phyloP scores from a whole-genome alignment of 495 filamentous ascomycete genomes.

The Elaphomyces granulatus region DNA sequence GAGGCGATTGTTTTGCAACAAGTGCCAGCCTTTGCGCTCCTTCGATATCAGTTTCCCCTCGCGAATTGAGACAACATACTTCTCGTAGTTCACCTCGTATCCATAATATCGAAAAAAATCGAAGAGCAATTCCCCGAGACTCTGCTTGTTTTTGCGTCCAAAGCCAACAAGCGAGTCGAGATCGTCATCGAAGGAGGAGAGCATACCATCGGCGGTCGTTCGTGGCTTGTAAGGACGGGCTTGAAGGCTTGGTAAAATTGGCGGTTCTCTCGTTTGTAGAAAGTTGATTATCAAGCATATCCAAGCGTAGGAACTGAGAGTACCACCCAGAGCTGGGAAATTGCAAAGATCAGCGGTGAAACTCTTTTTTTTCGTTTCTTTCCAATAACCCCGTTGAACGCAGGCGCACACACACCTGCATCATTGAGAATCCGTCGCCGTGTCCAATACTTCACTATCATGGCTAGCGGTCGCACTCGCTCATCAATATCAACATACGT shows the following conservation, averaged over 20 bases:
- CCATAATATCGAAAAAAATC: constrained; percentile 91
- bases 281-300: constrained; percentile 98
- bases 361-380: background rate
- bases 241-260: constrained; percentile 77
- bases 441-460: constrained; percentile 97
- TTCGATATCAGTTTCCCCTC: constrained; percentile 71
- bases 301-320: constrained; percentile 98
- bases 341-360: background rate
- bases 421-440: constrained; percentile 85
- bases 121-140: constrained; percentile 70
- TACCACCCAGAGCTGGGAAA: constrained; percentile 67
- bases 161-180: constrained; percentile 54
- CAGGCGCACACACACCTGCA: constrained; percentile 63
- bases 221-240: constrained; percentile 51
- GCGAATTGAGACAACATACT: constrained; percentile 72
- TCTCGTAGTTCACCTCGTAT: constrained; percentile 83
- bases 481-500: constrained; percentile 92
- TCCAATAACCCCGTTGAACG: background rate
- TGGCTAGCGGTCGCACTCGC: constrained; percentile 77
- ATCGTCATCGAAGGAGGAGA: constrained; percentile 75
- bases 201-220: constrained; percentile 42
- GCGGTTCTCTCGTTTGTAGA: constrained; percentile 76
- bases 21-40: constrained; percentile 71
- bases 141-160: constrained; percentile 69
- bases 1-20: constrained; percentile 61